phyloP scores from a whole-genome alignment of 1,139 yeast genomes.

The Candida sp. region DNA sequence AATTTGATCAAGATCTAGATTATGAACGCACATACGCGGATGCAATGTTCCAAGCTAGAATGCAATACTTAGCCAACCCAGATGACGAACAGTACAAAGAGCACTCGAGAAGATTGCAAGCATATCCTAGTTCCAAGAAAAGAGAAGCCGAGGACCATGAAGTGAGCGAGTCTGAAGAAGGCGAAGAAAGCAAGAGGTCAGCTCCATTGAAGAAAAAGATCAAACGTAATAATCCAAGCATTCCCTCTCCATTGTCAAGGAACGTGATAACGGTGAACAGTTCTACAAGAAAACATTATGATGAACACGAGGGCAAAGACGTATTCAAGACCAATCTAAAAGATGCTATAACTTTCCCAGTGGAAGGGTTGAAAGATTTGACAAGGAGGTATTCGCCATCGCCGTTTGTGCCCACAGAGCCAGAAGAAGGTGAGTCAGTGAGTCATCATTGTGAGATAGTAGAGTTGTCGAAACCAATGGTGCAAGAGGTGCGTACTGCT shows the following conservation, averaged over 20 bases:
- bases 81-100: slow-evolving; percentile 40
- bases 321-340: background rate
- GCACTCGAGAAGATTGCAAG: slow-evolving; percentile 36
- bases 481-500: slow-evolving; percentile 34
- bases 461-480: slow-evolving; percentile 31
- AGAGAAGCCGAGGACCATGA: slow-evolving; percentile 20
- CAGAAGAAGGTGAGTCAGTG: slow-evolving; percentile 22
- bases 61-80: slow-evolving; percentile 47
- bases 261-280: slow-evolving; percentile 8
- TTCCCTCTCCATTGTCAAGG: slow-evolving; percentile 16
- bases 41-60: slow-evolving; percentile 67
- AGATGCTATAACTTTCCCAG: slow-evolving; percentile 24
- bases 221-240: slow-evolving; percentile 9
- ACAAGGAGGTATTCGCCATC: slow-evolving; percentile 13
- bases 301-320: slow-evolving; percentile 1
- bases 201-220: slow-evolving; percentile 14
- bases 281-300: background rate
- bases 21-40: slow-evolving; percentile 75
- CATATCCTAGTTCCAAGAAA: slow-evolving; percentile 25
- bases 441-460: slow-evolving; percentile 24
- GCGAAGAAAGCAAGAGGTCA: slow-evolving; percentile 11
- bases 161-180: slow-evolving; percentile 10
- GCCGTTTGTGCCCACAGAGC: slow-evolving; percentile 6
- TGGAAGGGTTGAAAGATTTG: slow-evolving; percentile 21
- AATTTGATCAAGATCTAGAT: slow-evolving; percentile 71